Conservation (phyloP, 306 rosid genomes). For the Sesbania bispinosa region DNA sequence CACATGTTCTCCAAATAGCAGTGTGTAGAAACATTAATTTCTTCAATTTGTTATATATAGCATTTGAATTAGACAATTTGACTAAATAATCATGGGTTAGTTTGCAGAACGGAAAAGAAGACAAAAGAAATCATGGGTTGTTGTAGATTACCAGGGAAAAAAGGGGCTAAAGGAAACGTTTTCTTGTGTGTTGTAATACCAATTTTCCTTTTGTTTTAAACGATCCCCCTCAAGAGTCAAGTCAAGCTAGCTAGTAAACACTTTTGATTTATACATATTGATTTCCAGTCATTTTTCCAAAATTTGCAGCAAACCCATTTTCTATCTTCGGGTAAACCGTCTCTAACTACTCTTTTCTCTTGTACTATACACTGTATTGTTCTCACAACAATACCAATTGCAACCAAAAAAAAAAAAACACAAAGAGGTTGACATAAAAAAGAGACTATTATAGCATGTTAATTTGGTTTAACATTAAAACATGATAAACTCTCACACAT, state of each 20-base stretch:
- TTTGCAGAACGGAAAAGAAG: not conserved
- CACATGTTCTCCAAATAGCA: too few species aligned
- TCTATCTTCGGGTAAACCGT: slow-evolving; percentile 51
- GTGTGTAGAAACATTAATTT: too few species aligned
- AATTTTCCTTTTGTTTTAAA: slow-evolving; percentile 3
- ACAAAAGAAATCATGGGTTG: not conserved
- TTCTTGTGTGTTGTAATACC: not conserved
- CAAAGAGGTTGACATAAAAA: not conserved
- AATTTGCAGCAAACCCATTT: slow-evolving; percentile 34
- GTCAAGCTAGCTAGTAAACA: not conserved
- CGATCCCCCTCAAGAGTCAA: slow-evolving; percentile 12
- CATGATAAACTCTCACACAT: too few species aligned
- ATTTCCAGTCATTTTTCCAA: not conserved
- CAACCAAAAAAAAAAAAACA: not conserved
- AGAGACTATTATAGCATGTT: too few species aligned
- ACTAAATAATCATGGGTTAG: not conserved
- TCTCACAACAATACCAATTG: slow-evolving; percentile 13
- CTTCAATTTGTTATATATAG: not conserved
- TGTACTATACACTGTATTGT: slow-evolving; percentile 14
- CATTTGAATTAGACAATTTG: not conserved
- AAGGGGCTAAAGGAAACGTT: not conserved
- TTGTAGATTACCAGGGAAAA: not conserved
- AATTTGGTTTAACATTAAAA: too few species aligned
- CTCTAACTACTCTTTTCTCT: slow-evolving; percentile 38
- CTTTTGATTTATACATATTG: not conserved